Evolutionary conservation across 805 yeast genomes (phyloP), one percentile per base, ranked within the genome.

Genomic region (Barnettozyma wickerhamii): DNA sequence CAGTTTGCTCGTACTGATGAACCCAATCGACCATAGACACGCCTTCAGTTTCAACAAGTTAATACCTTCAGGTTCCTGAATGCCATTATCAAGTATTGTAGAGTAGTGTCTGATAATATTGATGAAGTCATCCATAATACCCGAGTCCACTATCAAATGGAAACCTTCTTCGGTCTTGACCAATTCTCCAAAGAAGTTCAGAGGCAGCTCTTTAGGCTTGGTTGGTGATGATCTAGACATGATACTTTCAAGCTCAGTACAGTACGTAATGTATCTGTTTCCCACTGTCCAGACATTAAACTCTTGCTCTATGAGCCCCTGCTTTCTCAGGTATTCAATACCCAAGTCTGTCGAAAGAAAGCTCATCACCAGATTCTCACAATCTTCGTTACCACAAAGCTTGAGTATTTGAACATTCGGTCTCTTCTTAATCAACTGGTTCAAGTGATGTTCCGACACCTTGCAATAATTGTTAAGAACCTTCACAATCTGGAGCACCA

Each of bases 21-120:
- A 80, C 0, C 96, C 97, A 26, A 87, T 69, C 2, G 95, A 81
- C 97, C 97, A 91, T 27, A 91, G 52, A 26, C 83, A 76, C 10
- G 90, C 85, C 55, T 86, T 87, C 19, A 91, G 59, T 46, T 71
- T 72, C 7, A 65, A 26, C 15, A 67, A 44, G 15, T 63, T 61
- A 6, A 69, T 68, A 5, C 64, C 69, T 6, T 56, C 28, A 7
- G n/a, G 21, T 9, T 4, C 24, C 3, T 29, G 10, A 38, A 42
- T 7, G 47, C 51, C 19, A 30, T 51, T 54, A 10, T 50, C 54
- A 5, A 59, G 36, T 7, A 47, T 47, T 15, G 53, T 47, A 0
- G 62, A 51, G 49, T 65, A 66, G 18, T 47, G 50, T 24, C 66
- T 56, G n/a, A 68, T 55, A 13, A 48, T 48, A 31, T 63, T 65